Conservation (phyloP, 2,329 filamentous ascomycete species). For the Penicillium sp. region DNA sequence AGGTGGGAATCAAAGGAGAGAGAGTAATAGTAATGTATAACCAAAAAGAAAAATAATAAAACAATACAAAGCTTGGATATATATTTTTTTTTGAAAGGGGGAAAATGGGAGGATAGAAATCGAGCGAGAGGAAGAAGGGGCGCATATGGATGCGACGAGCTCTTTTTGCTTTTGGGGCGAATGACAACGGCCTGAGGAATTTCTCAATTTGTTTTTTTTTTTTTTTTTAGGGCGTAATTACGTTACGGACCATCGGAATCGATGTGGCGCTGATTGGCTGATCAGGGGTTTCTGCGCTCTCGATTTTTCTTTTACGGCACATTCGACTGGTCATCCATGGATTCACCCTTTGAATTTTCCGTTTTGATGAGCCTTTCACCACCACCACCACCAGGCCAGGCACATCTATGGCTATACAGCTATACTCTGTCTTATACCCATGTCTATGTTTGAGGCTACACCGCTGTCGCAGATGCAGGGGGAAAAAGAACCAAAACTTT, state of each 20-base stretch:
- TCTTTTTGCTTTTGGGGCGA: conserved; percentile 17
- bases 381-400: too few relatives aligned
- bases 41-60: conserved; percentile 13
- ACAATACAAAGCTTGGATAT: conserved; percentile 2
- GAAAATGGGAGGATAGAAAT: conserved; percentile 4
- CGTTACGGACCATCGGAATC: conserved; percentile 20
- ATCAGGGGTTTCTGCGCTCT: conserved; percentile 4
- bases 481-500: conserved; percentile 1
- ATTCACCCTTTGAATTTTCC: not conserved
- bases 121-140: conserved; percentile 13
- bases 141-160: conserved; percentile 23
- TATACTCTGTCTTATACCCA: too few relatives aligned
- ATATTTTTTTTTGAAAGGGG: conserved; percentile 12
- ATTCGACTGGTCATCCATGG: not conserved
- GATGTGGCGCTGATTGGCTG: conserved; percentile 25
- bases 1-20: conserved; percentile 12
- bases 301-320: conserved; percentile 10
- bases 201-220: conserved; percentile 11
- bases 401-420: not conserved
- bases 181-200: conserved; percentile 21
- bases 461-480: not conserved
- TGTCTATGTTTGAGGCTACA: not conserved
- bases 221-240: conserved; percentile 7
- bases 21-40: conserved; percentile 14
- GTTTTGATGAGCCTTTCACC: not conserved